A percentile compares a stretch with the other conserved stretches of the same genome.
Conservation (phyloP, 2,329 filamentous ascomycete species). For the Phaeosphaeria sp. region DNA sequence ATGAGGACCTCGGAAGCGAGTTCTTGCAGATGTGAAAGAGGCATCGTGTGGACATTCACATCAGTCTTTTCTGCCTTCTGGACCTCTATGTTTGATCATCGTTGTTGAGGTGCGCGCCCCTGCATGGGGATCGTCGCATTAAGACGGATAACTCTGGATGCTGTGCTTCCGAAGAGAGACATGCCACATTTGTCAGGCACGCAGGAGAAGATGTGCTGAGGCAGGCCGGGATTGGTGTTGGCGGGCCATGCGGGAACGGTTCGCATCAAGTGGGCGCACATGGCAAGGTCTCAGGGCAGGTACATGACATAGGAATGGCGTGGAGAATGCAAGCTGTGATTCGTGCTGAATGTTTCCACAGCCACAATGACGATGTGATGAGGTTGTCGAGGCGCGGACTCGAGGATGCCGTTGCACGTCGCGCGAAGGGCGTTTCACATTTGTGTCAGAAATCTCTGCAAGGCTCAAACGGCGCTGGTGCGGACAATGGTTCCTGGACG, state of each 20-base stretch:
- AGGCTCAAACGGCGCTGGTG: slow-evolving; percentile 12
- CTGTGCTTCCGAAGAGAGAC: background rate
- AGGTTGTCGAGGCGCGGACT: slow-evolving; percentile 20
- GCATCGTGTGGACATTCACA: background rate
- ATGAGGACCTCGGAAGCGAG: background rate
- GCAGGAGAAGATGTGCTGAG: slow-evolving; percentile 1
- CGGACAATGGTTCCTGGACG: background rate
- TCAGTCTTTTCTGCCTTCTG: background rate
- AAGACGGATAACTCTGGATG: background rate
- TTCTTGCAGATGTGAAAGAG: background rate
- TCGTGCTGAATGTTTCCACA: slow-evolving; percentile 18
- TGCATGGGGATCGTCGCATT: background rate
- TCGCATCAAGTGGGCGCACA: slow-evolving; percentile 15
- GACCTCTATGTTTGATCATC: background rate
- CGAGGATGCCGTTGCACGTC: slow-evolving; percentile 21
- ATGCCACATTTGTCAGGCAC: slow-evolving; percentile 8
- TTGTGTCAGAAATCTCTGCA: slow-evolving; percentile 31
- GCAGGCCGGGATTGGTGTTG: slow-evolving; percentile 6
- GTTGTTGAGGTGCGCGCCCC: background rate
- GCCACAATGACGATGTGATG: slow-evolving; percentile 19
- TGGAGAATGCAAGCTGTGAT: slow-evolving; percentile 4
- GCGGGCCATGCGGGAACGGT: slow-evolving; percentile 12
- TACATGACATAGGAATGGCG: slow-evolving; percentile 13
- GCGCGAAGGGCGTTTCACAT: slow-evolving; percentile 33
- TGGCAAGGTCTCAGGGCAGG: slow-evolving; percentile 17